phyloP scores from a whole-genome alignment of 768 basidiomycete genomes.

The Leccinum obscurum region DNA sequence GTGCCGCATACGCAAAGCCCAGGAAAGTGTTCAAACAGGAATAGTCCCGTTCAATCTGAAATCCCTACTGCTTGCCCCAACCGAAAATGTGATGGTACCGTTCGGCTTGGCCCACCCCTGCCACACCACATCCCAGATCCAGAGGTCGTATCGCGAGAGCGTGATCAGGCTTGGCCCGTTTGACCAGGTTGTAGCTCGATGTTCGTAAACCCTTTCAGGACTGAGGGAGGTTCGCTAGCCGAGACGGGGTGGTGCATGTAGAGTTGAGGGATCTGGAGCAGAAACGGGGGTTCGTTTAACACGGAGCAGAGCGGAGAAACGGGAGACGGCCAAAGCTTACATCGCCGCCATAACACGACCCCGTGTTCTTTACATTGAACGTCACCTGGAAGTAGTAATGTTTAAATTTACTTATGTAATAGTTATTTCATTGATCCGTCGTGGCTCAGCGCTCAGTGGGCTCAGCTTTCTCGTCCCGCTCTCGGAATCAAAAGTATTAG shows the following conservation, averaged over 20 bases:
- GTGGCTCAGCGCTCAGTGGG: too few species aligned
- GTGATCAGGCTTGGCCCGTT: conserved; percentile 48
- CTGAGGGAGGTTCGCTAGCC: conserved; percentile 67
- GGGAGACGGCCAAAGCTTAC: conserved; percentile 35
- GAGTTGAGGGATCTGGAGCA: too few species aligned
- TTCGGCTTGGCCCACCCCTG: conserved; percentile 76
- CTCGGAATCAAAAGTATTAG: too few species aligned
- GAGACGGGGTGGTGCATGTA: conserved; percentile 68
- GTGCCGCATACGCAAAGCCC: background rate
- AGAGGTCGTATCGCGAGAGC: conserved; percentile 68
- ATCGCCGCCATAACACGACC: conserved; percentile 59
- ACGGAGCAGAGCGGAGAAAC: background rate
- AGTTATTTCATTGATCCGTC: too few species aligned
- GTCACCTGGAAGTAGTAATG: conserved; percentile 42
- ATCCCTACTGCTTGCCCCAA: conserved; percentile 73
- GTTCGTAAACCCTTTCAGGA: conserved; percentile 71
- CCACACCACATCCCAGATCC: conserved; percentile 69
- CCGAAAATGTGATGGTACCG: conserved; percentile 59
- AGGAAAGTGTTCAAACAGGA: conserved; percentile 14
- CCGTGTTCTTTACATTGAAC: conserved; percentile 69
- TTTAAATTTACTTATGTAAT: too few species aligned
- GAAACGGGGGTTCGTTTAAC: background rate
- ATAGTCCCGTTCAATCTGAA: conserved; percentile 48
- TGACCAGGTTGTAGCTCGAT: conserved; percentile 50
- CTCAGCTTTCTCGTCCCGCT: too few species aligned